Conservation (phyloP, 805 yeast genomes). For the Zygosaccharomyces kombuchaensis region DNA sequence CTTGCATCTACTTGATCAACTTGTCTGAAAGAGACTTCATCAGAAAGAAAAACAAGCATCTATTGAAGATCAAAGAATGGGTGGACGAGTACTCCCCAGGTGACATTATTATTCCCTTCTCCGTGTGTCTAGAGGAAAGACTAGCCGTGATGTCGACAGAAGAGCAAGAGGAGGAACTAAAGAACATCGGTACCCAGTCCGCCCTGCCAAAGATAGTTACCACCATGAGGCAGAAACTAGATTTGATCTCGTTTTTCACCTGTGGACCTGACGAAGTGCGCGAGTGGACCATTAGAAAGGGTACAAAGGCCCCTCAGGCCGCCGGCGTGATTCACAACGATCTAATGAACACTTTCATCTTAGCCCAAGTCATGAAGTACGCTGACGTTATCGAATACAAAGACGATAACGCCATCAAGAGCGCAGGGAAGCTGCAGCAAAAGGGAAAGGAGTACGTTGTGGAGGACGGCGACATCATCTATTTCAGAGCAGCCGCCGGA, state of each 20-base stretch:
- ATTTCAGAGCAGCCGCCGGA: constrained; percentile 93
- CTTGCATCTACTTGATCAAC: constrained; percentile 88
- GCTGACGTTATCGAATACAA: constrained; percentile 69
- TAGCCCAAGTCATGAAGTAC: constrained; percentile 89
- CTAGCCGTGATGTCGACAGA: constrained; percentile 82
- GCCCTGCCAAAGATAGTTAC: constrained; percentile 84
- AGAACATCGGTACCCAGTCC: constrained; percentile 65
- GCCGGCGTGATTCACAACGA: constrained; percentile 98
- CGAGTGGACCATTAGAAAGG: constrained; percentile 94
- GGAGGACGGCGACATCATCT: constrained; percentile 90
- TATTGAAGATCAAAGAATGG: constrained; percentile 84
- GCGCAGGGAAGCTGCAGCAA: constrained; percentile 82
- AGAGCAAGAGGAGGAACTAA: constrained; percentile 72
- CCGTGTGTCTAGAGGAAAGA: constrained; percentile 88
- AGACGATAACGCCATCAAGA: constrained; percentile 77
- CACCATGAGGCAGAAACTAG: constrained; percentile 81
- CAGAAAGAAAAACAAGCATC: constrained; percentile 83
- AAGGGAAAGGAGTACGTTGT: constrained; percentile 95
- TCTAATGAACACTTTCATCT: constrained; percentile 88
- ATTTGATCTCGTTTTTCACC: constrained; percentile 90
- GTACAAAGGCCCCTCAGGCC: constrained; percentile 95
- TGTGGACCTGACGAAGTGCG: constrained; percentile 95
- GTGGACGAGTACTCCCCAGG: constrained; percentile 65
- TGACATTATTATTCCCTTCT: constrained; percentile 85
- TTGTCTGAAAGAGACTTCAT: constrained; percentile 83